Evolutionary conservation across 2,329 filamentous ascomycete species (phyloP).

Genomic region (Calonectria montana): DNA sequence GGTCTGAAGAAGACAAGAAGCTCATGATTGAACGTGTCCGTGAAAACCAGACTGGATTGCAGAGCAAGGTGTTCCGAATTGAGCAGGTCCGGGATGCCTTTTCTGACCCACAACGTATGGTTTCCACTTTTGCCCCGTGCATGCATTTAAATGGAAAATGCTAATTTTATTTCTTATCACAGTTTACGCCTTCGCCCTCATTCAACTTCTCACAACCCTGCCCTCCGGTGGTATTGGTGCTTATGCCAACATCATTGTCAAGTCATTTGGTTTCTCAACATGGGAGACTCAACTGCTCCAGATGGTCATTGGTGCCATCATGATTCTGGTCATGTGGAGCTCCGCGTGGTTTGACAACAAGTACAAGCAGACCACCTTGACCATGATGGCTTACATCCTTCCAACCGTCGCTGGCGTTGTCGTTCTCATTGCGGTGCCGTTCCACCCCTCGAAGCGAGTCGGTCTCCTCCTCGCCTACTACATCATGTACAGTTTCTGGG

Average conservation of each 20-base stretch:
- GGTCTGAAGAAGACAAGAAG: conserved; percentile 71
- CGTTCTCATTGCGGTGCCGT: conserved; percentile 76
- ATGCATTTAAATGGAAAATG: not conserved
- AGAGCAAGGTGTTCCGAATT: conserved; percentile 61
- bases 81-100: conserved; percentile 62
- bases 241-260: conserved; percentile 80
- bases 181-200: conserved; percentile 69
- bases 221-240: conserved; percentile 78
- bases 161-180: not conserved
- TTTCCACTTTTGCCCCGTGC: not conserved
- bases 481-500: conserved; percentile 81
- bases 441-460: conserved; percentile 67
- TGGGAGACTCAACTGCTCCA: conserved; percentile 79
- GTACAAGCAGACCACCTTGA: conserved; percentile 72
- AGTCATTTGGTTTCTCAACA: conserved; percentile 70
- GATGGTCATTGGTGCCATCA: conserved; percentile 79
- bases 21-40: conserved; percentile 70
- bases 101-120: conserved; percentile 67
- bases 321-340: conserved; percentile 74
- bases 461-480: conserved; percentile 80
- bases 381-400: conserved; percentile 70
- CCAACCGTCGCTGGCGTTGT: conserved; percentile 76
- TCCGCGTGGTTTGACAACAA: conserved; percentile 76
- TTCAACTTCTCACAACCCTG: conserved; percentile 77
- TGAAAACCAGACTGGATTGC: conserved; percentile 69